These are phyloP conservation scores for Erigeron philadelphicus DNA, from an alignment of 140 eudicot species.

Conservation along the genomic window DNA sequence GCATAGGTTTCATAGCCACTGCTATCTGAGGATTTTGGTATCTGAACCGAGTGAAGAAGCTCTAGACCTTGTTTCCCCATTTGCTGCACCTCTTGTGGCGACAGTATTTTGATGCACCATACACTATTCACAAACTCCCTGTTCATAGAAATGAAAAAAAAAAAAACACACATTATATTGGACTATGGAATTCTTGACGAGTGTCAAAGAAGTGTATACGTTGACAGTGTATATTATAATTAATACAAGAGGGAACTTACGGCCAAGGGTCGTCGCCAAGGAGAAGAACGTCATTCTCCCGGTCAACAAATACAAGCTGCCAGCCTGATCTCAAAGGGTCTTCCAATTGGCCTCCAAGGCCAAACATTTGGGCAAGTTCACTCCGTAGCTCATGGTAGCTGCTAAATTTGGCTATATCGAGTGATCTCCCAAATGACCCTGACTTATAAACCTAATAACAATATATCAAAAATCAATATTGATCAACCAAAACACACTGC, in stretches of 20 bases:
- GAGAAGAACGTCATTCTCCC: slow-evolving; percentile 91
- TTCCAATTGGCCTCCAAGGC: slow-evolving; percentile 89
- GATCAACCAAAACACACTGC: background rate
- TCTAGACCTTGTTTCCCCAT: slow-evolving; percentile 75
- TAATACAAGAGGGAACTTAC: slow-evolving; percentile 43
- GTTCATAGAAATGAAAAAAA: slow-evolving; percentile 9
- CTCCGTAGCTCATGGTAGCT: slow-evolving; percentile 86
- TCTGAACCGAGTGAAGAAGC: slow-evolving; percentile 52
- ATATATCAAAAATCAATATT: slow-evolving; percentile 11
- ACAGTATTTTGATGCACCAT: slow-evolving; percentile 77
- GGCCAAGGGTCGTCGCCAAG: slow-evolving; percentile 99
- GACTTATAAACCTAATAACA: slow-evolving; percentile 72
- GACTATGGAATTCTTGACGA: background rate
- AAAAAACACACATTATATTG: background rate
- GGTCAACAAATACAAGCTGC: slow-evolving; percentile 99
- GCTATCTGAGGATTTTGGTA: slow-evolving; percentile 37
- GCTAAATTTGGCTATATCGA: slow-evolving; percentile 86
- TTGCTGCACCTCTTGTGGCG: slow-evolving; percentile 84
- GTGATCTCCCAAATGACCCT: slow-evolving; percentile 77
- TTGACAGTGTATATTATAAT: background rate
- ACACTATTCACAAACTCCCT: slow-evolving; percentile 93
- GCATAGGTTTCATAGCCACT: slow-evolving; percentile 43
- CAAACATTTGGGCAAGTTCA: slow-evolving; percentile 88
- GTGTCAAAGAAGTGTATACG: background rate
- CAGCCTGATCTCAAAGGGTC: slow-evolving; percentile 99